Evolutionary conservation across 2,329 filamentous ascomycete species (phyloP), one percentile per base, ranked within the genome.

Genomic region (Colletotrichum sp.): DNA sequence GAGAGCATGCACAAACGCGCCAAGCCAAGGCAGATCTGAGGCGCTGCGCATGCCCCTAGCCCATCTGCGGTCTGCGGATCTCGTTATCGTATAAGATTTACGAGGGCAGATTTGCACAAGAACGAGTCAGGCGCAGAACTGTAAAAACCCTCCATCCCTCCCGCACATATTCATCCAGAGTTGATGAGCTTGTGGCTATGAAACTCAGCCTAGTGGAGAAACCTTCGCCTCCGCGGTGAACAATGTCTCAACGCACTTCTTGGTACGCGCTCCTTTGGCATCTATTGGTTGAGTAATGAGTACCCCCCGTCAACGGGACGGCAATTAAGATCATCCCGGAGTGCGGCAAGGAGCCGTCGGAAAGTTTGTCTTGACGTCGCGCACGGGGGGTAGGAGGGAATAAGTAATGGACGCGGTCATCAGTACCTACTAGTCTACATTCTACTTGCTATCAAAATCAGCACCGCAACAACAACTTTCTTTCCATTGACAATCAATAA

Each of bases 141-240:
- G 44, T 21, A 21, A 49, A 13, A 49, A 3, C 44, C 44, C 6
- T 4, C 18, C 10, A 49, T 49, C 4, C 6, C 44, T 49, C n/a
- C n/a, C 44, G n/a, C 44, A 21, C 3, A 28, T 2, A 15, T 10
- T 10, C 10, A 10, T 28, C 3, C 55, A 59, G 26, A 6, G 21
- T 59, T 59, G 26, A 16, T 59, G 55, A 59, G 0, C 26, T 28
- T 59, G 55, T 59, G 55, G 55, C 55, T 59, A 26, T 59, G 21
- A 59, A 59, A 18, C 55, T 59, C 55, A 59, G 55, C 55, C 55
- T 28, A 59, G 55, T 59, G 26, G 21, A 28, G 55, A 28, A 59
- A 24, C 26, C 21, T 28, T 2, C 13, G 21, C 4, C n/a, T 59
- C 0, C 13, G 26, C 24, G 55, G 55, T 59, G 21, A 26, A 0